These are phyloP conservation scores for Saturnispora silvae DNA, from an alignment of 805 yeast species.

Conservation along the genomic window DNA sequence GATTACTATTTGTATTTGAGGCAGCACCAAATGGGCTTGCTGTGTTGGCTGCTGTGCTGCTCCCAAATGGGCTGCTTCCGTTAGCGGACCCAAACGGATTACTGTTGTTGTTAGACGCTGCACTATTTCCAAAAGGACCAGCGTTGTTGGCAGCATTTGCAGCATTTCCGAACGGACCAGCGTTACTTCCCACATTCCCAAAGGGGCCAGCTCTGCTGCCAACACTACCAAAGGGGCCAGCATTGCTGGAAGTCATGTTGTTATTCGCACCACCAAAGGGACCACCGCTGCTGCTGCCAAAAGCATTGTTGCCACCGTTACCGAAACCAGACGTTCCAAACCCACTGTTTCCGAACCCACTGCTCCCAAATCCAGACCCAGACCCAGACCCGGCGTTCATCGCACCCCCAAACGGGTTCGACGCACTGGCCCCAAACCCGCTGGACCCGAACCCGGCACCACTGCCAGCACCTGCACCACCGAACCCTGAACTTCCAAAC, in stretches of 20 bases:
- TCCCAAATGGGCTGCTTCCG: too few species aligned
- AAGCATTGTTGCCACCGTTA: background rate
- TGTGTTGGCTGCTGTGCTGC: background rate
- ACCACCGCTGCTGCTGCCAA: background rate
- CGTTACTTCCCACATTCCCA: too few species aligned
- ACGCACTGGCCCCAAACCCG: background rate
- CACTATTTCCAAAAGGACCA: too few species aligned
- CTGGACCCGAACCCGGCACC: background rate
- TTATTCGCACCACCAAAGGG: background rate
- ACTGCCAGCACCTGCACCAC: background rate
- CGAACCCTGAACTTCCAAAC: background rate
- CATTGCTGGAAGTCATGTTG: too few species aligned
- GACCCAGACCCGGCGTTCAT: background rate
- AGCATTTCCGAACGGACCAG: background rate
- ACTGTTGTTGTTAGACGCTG: too few species aligned
- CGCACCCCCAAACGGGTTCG: conserved; percentile 1
- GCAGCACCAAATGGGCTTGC: background rate
- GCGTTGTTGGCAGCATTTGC: background rate
- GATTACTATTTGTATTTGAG: background rate
- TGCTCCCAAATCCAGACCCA: background rate
- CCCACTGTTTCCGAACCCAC: conserved; percentile 4
- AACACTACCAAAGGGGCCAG: background rate
- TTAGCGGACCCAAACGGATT: too few species aligned
- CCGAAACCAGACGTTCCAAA: background rate
- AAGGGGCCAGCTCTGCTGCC: background rate